Base-by-base conservation (phyloP, 345 rosid genomes). In the Salix brachista region DNA sequence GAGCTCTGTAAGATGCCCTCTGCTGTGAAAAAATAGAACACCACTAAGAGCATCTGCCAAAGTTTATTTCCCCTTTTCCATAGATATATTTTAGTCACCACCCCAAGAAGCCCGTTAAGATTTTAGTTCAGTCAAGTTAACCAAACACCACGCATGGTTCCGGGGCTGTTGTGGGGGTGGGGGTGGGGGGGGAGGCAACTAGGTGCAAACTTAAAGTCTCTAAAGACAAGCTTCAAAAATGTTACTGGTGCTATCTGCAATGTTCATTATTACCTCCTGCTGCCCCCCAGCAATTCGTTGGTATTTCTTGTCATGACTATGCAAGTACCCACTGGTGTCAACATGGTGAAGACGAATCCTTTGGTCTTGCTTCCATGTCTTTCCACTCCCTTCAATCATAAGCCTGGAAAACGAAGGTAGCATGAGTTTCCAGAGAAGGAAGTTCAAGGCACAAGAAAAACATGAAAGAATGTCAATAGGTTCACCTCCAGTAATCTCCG, bases 241-340 rank as follows among this genome's bases (percentile, higher is more conserved):
- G 36, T 7, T 25, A 39, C 32, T n/a, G 19, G 70, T 12, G 61
- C 21, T 58, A 52, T 56, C 4, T 54, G 41, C 16, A 42, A 19
- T 69, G 19, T 37, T 41, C 23, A 60, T 82, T n/a, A 82, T 83
- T 79, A 94, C 98, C 97, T 96, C 99, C 79, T 96, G 99, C 80
- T 96, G 99, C n/a, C 97, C 98, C 72, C 99, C 99, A 68, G 98
- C 99, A 65, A 94, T 91, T n/a, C 98, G 88, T 75, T 89, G 87
- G 88, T 94, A 96, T 81, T 91, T 96, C 88, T 94, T 96, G 90
- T 92, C 92, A 72, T 96, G 99, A 79, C 99, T 94, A 78, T 96
- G 99, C 58, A 96, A 86, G 80, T 90, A 96, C 70, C 97, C 99
- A 54, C 91, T 80, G 9, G 99, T 96, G 88, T 96, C 99, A 66